Conservation (phyloP, 208 protist genomes). For the Vickermania ingenoplastis region DNA sequence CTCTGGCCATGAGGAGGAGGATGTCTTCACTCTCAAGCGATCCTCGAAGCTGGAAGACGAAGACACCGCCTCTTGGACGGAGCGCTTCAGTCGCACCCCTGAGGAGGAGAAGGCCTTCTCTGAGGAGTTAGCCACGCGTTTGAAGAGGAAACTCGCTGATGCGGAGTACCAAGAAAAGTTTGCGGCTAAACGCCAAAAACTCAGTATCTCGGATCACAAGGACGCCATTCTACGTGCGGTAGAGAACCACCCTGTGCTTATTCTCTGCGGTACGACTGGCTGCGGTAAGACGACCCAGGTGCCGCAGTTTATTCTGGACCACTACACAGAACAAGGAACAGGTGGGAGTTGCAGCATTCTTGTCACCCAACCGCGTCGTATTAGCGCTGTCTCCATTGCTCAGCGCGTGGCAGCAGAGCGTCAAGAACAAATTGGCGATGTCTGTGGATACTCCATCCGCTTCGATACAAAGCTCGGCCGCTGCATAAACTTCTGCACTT, state of each 20-base stretch:
- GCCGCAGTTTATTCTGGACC: conserved; percentile 93
- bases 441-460: conserved; percentile 98
- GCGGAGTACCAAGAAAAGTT: conserved; percentile 56
- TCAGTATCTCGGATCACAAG: conserved; percentile 59
- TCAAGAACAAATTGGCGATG: conserved; percentile 90
- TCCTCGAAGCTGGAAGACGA: conserved; percentile 5
- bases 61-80: conserved; percentile 3
- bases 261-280: conserved; percentile 94
- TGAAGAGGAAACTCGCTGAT: conserved; percentile 31
- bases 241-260: conserved; percentile 62
- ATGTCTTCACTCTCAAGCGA: neutral
- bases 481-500: conserved; percentile 97
- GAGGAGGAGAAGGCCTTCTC: conserved; percentile 35
- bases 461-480: conserved; percentile 93
- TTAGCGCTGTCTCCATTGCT: conserved; percentile 98
- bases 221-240: conserved; percentile 70
- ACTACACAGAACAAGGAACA: conserved; percentile 35
- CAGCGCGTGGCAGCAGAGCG: conserved; percentile 97
- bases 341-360: conserved; percentile 67
- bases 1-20: neutral
- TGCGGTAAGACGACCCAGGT: conserved; percentile 97
- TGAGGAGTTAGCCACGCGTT: conserved; percentile 21
- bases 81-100: conserved; percentile 11
- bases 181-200: conserved; percentile 38
- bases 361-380: conserved; percentile 96